Base-by-base conservation (phyloP, 139 green algal species). In the Coelastrella sp. region DNA sequence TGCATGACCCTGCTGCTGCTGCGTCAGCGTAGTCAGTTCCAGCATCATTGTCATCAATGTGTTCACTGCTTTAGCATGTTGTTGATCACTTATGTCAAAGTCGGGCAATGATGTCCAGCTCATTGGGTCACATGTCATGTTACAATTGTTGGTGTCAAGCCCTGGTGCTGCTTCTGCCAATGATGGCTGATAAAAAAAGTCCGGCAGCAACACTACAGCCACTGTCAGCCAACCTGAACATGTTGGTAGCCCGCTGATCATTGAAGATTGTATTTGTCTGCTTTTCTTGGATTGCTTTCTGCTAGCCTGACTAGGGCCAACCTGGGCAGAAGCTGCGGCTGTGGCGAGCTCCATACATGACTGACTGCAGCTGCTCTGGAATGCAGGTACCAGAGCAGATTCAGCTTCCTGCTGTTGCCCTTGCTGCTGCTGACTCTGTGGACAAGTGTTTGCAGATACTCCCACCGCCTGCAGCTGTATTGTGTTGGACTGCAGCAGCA, bases 11-110 rank as follows among this genome's bases (percentile, higher is more conserved):
- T 82, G 51, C 32, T 57, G 40, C 4, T 69, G 25, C 2, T 82
- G 23, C 21, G 38, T 23, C 3, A 71, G 15, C 23, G 21, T 60
- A 27, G 21, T 38, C 35, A 57, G 19, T 2, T 69, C 53, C 75
- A 71, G 75, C 75, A 82, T 51, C 75, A 82, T 82, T 21, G 43
- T 35, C 25, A 69, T 27, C 75, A 82, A 17, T 8, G 7, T 50
- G 53, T 71, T 82, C 0, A 66, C 57, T 32, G 77, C 59, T 19
- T 57, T 41, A 3, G 13, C 77, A 23, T 43, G 19, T 40, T 40
- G 53, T 6, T 64, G n/a, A 37, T 15, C 15, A 7, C 50, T 62
- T 53, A 25, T 35, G 32, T 32, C 53, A 69, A 23, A 27, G 21
- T 17, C 53, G 62, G 50, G 21, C 21, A 50, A 32, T 15, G 48